These are phyloP conservation scores for Pichia insulana DNA, from an alignment of 805 yeast genomes.

Conservation along the genomic window DNA sequence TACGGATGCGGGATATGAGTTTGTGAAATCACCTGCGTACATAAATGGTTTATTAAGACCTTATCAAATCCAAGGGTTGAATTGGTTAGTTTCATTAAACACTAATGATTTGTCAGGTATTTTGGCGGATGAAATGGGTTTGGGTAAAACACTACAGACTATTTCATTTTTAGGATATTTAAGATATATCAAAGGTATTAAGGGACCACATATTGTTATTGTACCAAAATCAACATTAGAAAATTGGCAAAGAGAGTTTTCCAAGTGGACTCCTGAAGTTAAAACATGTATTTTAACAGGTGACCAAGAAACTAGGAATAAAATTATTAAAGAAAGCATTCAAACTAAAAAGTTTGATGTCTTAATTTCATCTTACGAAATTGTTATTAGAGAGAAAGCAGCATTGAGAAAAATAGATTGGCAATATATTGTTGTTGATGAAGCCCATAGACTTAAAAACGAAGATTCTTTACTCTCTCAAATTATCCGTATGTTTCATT, in stretches of 20 bases:
- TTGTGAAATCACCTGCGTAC: slow-evolving; percentile 43
- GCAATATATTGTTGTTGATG: slow-evolving; percentile 74
- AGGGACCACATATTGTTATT: slow-evolving; percentile 69
- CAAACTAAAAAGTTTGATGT: slow-evolving; percentile 63
- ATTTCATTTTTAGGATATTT: slow-evolving; percentile 68
- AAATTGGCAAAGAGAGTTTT: slow-evolving; percentile 73
- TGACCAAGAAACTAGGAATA: slow-evolving; percentile 56
- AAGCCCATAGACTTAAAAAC: slow-evolving; percentile 76
- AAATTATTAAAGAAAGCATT: slow-evolving; percentile 41
- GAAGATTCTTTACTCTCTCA: slow-evolving; percentile 68
- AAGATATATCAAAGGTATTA: slow-evolving; percentile 47
- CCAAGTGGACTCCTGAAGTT: slow-evolving; percentile 74
- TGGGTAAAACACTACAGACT: slow-evolving; percentile 76
- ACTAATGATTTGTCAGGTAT: slow-evolving; percentile 67
- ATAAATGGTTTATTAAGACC: slow-evolving; percentile 58
- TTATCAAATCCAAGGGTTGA: slow-evolving; percentile 73
- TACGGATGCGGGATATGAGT: slow-evolving; percentile 32
- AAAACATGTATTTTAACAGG: slow-evolving; percentile 65
- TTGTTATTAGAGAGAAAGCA: slow-evolving; percentile 67
- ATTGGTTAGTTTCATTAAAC: slow-evolving; percentile 65
- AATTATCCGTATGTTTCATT: slow-evolving; percentile 63
- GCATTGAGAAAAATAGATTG: slow-evolving; percentile 58
- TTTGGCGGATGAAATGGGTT: slow-evolving; percentile 80
- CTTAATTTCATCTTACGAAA: slow-evolving; percentile 63
- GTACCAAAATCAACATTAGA: slow-evolving; percentile 77